Evolutionary conservation across 2,329 filamentous ascomycete genomes (phyloP).

Genomic region (Fusarium citri): DNA sequence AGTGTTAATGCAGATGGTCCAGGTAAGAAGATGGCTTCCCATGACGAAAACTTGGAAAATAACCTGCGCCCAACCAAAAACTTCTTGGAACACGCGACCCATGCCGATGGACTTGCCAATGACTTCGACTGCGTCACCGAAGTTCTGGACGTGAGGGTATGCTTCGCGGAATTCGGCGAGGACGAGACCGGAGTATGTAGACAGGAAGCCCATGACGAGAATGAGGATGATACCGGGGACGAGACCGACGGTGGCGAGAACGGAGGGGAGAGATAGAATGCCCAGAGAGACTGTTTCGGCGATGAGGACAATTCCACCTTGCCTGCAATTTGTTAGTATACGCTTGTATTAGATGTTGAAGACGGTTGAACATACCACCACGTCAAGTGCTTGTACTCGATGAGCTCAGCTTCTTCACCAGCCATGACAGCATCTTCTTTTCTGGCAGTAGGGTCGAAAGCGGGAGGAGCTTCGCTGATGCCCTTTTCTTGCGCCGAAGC

Average conservation of each 20-base stretch:
- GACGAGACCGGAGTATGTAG: slow-evolving; percentile 69
- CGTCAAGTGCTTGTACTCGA: slow-evolving; percentile 53
- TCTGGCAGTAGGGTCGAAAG: neutral
- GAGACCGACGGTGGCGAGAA: slow-evolving; percentile 76
- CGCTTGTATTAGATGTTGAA: neutral
- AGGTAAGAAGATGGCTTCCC: slow-evolving; percentile 76
- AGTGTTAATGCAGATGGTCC: slow-evolving; percentile 74
- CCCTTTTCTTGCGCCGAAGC: slow-evolving; percentile 22
- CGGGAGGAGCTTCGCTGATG: neutral
- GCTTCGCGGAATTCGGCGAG: slow-evolving; percentile 76
- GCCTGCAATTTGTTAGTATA: slow-evolving; percentile 47
- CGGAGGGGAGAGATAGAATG: slow-evolving; percentile 79
- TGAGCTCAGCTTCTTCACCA: slow-evolving; percentile 40
- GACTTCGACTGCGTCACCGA: slow-evolving; percentile 73
- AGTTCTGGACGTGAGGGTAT: slow-evolving; percentile 75
- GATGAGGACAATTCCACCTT: slow-evolving; percentile 58
- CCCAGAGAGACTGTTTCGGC: slow-evolving; percentile 61
- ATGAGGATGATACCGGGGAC: slow-evolving; percentile 80
- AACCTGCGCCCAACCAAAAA: slow-evolving; percentile 69
- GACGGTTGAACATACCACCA: slow-evolving; percentile 50
- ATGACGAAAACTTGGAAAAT: slow-evolving; percentile 76
- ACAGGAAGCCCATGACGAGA: slow-evolving; percentile 72
- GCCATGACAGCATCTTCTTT: slow-evolving; percentile 9
- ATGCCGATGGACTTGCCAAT: slow-evolving; percentile 59
- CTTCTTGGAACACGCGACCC: slow-evolving; percentile 66